phyloP scores from a whole-genome alignment of 352 stramenopile genomes.

The Phytophthora nicotianae region DNA sequence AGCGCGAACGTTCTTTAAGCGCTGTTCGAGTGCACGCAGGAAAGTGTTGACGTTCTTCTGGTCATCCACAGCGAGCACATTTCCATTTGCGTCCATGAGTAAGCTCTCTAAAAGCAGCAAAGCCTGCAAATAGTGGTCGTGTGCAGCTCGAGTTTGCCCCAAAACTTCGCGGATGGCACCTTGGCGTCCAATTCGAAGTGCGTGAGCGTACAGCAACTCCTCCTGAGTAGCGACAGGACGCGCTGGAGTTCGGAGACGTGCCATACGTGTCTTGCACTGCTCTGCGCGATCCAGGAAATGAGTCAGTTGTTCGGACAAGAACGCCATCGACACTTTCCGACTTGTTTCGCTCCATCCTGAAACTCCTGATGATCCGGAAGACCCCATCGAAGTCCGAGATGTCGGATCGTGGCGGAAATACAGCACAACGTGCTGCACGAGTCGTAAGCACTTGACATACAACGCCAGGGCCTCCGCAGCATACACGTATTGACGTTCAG shows the following conservation, averaged over 20 bases:
- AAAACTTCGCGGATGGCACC: slow-evolving; percentile 74
- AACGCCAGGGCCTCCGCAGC: slow-evolving; percentile 64
- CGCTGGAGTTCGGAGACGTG: slow-evolving; percentile 10
- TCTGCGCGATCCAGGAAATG: slow-evolving; percentile 68
- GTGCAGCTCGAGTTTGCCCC: slow-evolving; percentile 53
- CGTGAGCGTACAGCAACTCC: slow-evolving; percentile 68
- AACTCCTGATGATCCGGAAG: slow-evolving; percentile 22
- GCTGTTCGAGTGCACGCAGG: slow-evolving; percentile 53
- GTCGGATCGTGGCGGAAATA: slow-evolving; percentile 64
- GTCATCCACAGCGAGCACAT: slow-evolving; percentile 45
- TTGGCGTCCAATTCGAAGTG: slow-evolving; percentile 65
- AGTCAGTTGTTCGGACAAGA: slow-evolving; percentile 65
- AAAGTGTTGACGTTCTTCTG: slow-evolving; percentile 61
- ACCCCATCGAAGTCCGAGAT: slow-evolving; percentile 24
- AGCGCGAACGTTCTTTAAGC: slow-evolving; percentile 54
- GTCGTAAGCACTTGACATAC: slow-evolving; percentile 73
- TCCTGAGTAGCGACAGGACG: slow-evolving; percentile 50
- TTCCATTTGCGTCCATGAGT: slow-evolving; percentile 44
- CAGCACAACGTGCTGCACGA: slow-evolving; percentile 64
- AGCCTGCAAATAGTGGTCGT: slow-evolving; percentile 66
- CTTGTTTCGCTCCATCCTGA: slow-evolving; percentile 49
- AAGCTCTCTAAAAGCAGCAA: slow-evolving; percentile 70
- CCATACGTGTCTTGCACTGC: slow-evolving; percentile 64
- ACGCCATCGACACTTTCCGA: slow-evolving; percentile 65
- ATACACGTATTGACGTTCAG: slow-evolving; percentile 62